Evolutionary conservation across 495 filamentous ascomycete species (phyloP).

Genomic region (Evansstolkia leycettana): DNA sequence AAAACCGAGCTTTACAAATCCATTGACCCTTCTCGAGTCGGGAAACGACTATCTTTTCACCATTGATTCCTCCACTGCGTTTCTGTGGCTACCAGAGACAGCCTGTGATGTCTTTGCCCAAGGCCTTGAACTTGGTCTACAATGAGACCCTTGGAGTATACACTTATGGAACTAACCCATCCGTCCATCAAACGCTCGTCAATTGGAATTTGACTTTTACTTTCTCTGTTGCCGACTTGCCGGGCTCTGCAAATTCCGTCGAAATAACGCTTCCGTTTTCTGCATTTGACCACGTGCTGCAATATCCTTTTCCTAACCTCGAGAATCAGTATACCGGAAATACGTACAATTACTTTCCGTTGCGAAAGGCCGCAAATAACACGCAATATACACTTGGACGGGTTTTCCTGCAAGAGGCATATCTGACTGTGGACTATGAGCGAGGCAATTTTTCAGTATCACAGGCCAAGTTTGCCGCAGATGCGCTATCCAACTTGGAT

Average conservation of each 20-base stretch:
- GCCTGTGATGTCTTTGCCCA: slow-evolving; percentile 47
- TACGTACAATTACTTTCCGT: slow-evolving; percentile 42
- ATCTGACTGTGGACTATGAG: slow-evolving; percentile 51
- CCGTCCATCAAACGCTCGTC: slow-evolving; percentile 17
- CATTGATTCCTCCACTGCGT: slow-evolving; percentile 53
- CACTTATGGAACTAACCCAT: background rate
- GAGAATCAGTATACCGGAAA: background rate
- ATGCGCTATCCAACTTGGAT: slow-evolving; percentile 27
- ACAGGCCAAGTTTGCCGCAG: slow-evolving; percentile 39
- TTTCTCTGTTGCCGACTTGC: slow-evolving; percentile 39
- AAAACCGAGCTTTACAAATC: background rate
- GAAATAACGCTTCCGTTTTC: slow-evolving; percentile 48
- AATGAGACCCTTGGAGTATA: slow-evolving; percentile 30
- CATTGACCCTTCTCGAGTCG: background rate
- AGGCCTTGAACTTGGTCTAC: slow-evolving; percentile 43
- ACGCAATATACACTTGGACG: slow-evolving; percentile 47
- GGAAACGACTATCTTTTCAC: slow-evolving; percentile 10
- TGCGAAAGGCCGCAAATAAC: slow-evolving; percentile 32
- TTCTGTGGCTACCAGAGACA: slow-evolving; percentile 47
- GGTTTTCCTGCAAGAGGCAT: slow-evolving; percentile 54
- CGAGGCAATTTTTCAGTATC: slow-evolving; percentile 40
- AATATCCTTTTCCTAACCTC: slow-evolving; percentile 38
- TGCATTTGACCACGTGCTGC: slow-evolving; percentile 46
- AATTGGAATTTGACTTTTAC: slow-evolving; percentile 28
- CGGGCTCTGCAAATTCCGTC: slow-evolving; percentile 27